These are phyloP conservation scores for Apiospora saccharicola DNA, from an alignment of 2,329 filamentous ascomycete species.

Conservation along the genomic window DNA sequence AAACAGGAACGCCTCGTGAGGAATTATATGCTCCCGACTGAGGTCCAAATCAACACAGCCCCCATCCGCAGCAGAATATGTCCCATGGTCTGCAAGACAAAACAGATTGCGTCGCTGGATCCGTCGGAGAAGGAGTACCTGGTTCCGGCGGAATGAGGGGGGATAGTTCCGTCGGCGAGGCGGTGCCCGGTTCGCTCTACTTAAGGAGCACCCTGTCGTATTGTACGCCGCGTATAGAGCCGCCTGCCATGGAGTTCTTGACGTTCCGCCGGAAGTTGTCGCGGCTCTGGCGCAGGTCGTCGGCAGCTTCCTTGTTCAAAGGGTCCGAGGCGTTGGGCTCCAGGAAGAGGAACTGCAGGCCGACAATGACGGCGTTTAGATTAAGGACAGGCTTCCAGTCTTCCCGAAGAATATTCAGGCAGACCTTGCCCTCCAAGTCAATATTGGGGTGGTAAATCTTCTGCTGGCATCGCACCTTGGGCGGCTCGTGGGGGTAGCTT, in stretches of 20 bases:
- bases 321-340: slow-evolving; percentile 97
- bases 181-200: slow-evolving; percentile 18
- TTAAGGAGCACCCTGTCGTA: slow-evolving; percentile 84
- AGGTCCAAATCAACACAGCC: background rate
- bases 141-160: background rate
- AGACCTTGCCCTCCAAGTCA: slow-evolving; percentile 96
- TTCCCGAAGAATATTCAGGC: slow-evolving; percentile 94
- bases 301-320: slow-evolving; percentile 97
- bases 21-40: background rate
- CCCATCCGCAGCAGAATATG: background rate
- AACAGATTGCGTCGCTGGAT: background rate
- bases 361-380: slow-evolving; percentile 94
- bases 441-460: slow-evolving; percentile 99
- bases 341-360: slow-evolving; percentile 93
- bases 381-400: slow-evolving; percentile 99
- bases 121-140: background rate
- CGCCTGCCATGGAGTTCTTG: slow-evolving; percentile 81
- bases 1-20: slow-evolving; percentile 23
- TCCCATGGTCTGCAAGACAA: background rate
- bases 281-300: slow-evolving; percentile 84
- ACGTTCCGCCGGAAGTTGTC: slow-evolving; percentile 95
- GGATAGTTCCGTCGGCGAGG: background rate
- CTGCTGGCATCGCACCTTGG: slow-evolving; percentile 95
- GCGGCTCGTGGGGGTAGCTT: slow-evolving; percentile 96
- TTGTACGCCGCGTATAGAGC: slow-evolving; percentile 71